These are phyloP conservation scores for Metschnikowia corniflorae DNA, from an alignment of 805 yeast genomes.

Conservation along the genomic window DNA sequence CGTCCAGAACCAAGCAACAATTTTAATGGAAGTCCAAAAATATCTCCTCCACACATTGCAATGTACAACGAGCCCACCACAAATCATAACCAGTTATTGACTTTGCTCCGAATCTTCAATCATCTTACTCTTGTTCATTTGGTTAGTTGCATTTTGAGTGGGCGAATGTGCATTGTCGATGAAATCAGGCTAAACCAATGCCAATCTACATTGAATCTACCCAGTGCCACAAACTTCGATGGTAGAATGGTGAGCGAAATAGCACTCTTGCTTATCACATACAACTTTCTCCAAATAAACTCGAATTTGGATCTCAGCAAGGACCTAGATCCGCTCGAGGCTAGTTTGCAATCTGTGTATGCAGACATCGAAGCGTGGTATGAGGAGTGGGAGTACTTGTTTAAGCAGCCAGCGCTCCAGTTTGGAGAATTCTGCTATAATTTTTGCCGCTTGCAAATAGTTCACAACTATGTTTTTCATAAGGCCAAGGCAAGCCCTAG, in stretches of 20 bases:
- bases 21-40: constrained; percentile 4
- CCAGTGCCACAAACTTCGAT: constrained; percentile 71
- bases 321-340: constrained; percentile 15
- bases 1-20: too few relatives aligned
- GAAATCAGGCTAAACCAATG: constrained; percentile 57
- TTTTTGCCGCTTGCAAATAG: constrained; percentile 52
- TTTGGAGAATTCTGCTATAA: constrained; percentile 71
- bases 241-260: constrained; percentile 81
- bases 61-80: constrained; percentile 17
- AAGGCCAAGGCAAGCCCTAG: constrained; percentile 1
- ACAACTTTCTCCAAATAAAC: constrained; percentile 50
- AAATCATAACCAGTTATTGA: constrained; percentile 44
- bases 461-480: constrained; percentile 35
- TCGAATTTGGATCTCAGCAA: constrained; percentile 17
- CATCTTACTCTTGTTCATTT: constrained; percentile 66
- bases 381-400: constrained; percentile 64
- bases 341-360: constrained; percentile 33
- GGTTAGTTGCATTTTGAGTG: constrained; percentile 61
- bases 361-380: constrained; percentile 59
- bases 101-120: constrained; percentile 66
- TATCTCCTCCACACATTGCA: constrained; percentile 11
- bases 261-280: constrained; percentile 53
- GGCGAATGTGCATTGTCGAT: constrained; percentile 61
- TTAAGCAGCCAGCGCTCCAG: constrained; percentile 68
- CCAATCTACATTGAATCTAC: constrained; percentile 51